Evolutionary conservation across 2,329 filamentous ascomycete genomes (phyloP).

Genomic region (Botrytis fabae): DNA sequence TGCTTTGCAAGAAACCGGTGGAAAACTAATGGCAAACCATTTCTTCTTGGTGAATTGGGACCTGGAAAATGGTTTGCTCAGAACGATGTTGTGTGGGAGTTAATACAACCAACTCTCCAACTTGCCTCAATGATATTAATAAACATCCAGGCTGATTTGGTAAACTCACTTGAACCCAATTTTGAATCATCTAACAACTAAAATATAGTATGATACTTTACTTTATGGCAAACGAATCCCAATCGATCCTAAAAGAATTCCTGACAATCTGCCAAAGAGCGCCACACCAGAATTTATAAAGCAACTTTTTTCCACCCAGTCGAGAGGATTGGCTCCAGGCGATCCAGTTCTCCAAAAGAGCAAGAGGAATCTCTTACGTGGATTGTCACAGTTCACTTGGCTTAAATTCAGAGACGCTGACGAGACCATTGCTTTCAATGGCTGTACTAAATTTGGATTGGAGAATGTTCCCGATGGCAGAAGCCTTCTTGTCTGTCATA

Average conservation of each 20-base stretch:
- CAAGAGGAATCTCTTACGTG: not conserved
- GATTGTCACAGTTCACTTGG: not conserved
- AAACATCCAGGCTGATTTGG: not conserved
- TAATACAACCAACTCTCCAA: conserved; percentile 1
- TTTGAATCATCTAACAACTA: not conserved
- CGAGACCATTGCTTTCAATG: not conserved
- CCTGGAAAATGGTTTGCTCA: not conserved
- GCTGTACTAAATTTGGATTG: not conserved
- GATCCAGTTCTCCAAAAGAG: conserved; percentile 8
- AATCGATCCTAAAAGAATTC: not conserved
- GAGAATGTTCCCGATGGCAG: no score
- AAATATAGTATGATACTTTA: not conserved
- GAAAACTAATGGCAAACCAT: not conserved
- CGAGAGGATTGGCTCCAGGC: conserved; percentile 1
- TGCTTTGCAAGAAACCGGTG: not conserved
- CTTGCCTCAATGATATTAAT: not conserved
- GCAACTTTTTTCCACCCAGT: not conserved
- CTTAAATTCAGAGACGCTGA: not conserved
- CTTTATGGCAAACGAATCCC: not conserved
- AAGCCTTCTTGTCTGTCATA: not conserved
- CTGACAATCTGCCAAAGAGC: not conserved
- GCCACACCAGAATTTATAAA: not conserved
- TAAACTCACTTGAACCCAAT: not conserved
- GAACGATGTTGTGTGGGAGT: conserved; percentile 6
- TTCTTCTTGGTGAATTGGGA: not conserved